phyloP scores from a whole-genome alignment of 2,329 filamentous ascomycete species.

The Aspergillus ochraceus region DNA sequence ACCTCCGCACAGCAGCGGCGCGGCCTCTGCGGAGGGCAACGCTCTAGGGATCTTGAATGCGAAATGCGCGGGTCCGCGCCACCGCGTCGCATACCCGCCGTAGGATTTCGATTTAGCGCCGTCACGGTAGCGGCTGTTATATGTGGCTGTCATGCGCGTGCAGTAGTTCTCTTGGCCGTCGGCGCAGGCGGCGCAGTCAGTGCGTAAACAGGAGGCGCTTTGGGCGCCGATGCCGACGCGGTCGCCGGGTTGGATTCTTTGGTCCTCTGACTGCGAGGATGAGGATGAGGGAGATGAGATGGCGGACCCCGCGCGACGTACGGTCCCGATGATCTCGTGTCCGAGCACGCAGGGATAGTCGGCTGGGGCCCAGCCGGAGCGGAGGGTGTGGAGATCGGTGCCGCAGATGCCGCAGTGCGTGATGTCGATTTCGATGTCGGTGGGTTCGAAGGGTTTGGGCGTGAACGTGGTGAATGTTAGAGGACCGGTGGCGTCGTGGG shows the following conservation, averaged over 20 bases:
- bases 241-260: slow-evolving; percentile 58
- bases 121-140: slow-evolving; percentile 37
- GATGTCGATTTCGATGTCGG: slow-evolving; percentile 66
- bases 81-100: slow-evolving; percentile 60
- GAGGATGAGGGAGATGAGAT: slow-evolving; percentile 30
- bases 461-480: slow-evolving; percentile 37
- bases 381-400: slow-evolving; percentile 60
- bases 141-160: slow-evolving; percentile 36
- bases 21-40: slow-evolving; percentile 52
- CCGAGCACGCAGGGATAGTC: slow-evolving; percentile 56
- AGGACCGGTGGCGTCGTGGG: slow-evolving; percentile 33
- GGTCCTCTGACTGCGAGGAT: slow-evolving; percentile 13
- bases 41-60: slow-evolving; percentile 56
- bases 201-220: slow-evolving; percentile 52
- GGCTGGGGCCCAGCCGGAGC: slow-evolving; percentile 49
- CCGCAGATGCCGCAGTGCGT: slow-evolving; percentile 68
- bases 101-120: slow-evolving; percentile 31
- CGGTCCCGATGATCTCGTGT: slow-evolving; percentile 65
- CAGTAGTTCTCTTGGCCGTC: slow-evolving; percentile 44
- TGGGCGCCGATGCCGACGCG: slow-evolving; percentile 65
- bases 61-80: slow-evolving; percentile 60
- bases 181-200: slow-evolving; percentile 44
- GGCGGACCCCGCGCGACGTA: slow-evolving; percentile 53
- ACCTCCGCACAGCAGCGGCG: slow-evolving; percentile 76
- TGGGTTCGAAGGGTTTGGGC: slow-evolving; percentile 53